These are phyloP conservation scores for Ophiostoma perfectum DNA, from an alignment of 2,329 filamentous ascomycete genomes.

Conservation along the genomic window DNA sequence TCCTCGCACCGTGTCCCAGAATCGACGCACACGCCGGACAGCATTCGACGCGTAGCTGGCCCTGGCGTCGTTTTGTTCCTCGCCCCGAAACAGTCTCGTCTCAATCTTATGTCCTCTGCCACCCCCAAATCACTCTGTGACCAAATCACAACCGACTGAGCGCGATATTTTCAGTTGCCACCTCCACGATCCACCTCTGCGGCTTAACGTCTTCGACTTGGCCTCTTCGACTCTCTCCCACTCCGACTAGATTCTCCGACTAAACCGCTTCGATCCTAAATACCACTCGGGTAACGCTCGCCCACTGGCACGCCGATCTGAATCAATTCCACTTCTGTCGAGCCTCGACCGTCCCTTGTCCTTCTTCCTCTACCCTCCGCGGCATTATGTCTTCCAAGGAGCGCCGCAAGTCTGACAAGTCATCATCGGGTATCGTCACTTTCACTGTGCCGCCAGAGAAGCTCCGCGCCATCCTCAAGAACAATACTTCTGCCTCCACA, in stretches of 20 bases:
- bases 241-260: background rate
- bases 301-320: conserved; percentile 3
- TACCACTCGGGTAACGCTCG: too few species aligned
- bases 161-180: too few species aligned
- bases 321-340: background rate
- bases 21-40: too few species aligned
- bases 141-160: too few species aligned
- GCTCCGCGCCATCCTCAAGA: conserved; percentile 43
- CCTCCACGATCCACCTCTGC: too few species aligned
- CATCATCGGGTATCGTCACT: conserved; percentile 40
- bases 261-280: conserved; percentile 7
- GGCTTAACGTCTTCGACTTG: background rate
- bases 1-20: background rate
- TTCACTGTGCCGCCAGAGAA: conserved; percentile 47
- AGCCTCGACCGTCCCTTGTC: background rate
- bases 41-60: too few species aligned
- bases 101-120: too few species aligned
- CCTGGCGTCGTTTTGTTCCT: too few species aligned
- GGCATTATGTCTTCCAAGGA: conserved; percentile 36
- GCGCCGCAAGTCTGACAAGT: conserved; percentile 40
- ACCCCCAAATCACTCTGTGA: too few species aligned
- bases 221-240: background rate
- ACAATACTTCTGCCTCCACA: background rate
- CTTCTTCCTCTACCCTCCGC: conserved; percentile 12
- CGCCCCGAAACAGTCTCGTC: too few species aligned